Conservation (phyloP, 495 filamentous ascomycete genomes). For the Echria macrotheca region DNA sequence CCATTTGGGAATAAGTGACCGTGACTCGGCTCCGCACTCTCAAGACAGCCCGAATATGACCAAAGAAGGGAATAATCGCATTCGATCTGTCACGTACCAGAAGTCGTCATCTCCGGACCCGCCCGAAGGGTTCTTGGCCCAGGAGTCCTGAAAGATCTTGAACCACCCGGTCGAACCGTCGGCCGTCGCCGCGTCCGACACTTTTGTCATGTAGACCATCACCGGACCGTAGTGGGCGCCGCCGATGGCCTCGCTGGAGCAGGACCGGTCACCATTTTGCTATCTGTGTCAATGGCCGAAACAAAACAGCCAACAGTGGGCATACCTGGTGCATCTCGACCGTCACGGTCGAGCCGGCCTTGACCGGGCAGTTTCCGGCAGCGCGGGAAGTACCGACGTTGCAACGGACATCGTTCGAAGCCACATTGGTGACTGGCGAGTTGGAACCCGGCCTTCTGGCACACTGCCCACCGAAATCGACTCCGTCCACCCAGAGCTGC, state of each 20-base stretch:
- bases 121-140: slow-evolving; percentile 33
- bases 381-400: slow-evolving; percentile 34
- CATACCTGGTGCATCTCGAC: slow-evolving; percentile 49
- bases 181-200: slow-evolving; percentile 43
- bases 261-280: slow-evolving; percentile 41
- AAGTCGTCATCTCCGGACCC: slow-evolving; percentile 37
- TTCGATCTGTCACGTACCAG: too few relatives aligned
- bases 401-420: slow-evolving; percentile 34
- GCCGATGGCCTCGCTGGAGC: slow-evolving; percentile 42
- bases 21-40: too few relatives aligned
- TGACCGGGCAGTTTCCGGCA: slow-evolving; percentile 39
- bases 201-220: slow-evolving; percentile 49
- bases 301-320: not conserved
- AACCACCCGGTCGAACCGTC: slow-evolving; percentile 44
- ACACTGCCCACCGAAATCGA: slow-evolving; percentile 39
- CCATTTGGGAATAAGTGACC: too few relatives aligned
- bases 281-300: too few relatives aligned
- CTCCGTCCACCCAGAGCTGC: slow-evolving; percentile 45
- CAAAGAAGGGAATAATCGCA: too few relatives aligned
- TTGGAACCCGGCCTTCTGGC: slow-evolving; percentile 39
- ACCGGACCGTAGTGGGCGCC: slow-evolving; percentile 46
- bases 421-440: slow-evolving; percentile 41
- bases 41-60: too few relatives aligned
- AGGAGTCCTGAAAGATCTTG: slow-evolving; percentile 48
- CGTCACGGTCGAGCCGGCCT: slow-evolving; percentile 42